Evolutionary conservation across 2,329 filamentous ascomycete genomes (phyloP).

Genomic region (Penicillium expansum): DNA sequence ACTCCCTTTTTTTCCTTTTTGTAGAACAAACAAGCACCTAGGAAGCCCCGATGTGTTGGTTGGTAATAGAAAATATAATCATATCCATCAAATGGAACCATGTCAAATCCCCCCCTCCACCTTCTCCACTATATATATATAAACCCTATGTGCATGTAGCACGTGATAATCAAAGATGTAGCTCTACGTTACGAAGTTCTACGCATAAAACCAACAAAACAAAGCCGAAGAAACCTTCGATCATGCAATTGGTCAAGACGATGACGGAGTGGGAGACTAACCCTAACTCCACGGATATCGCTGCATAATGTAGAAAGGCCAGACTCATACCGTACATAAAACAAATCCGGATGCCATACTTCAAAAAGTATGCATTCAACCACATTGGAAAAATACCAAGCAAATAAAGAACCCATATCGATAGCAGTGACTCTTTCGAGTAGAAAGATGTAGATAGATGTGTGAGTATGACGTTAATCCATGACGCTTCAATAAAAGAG

Average conservation of each 20-base stretch:
- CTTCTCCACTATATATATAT: too few species aligned
- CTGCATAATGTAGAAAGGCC: conserved; percentile 32
- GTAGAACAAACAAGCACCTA: not conserved
- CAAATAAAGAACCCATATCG: conserved; percentile 18
- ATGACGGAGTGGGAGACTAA: conserved; percentile 27
- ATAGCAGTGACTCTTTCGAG: conserved; percentile 11
- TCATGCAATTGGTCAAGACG: conserved; percentile 35
- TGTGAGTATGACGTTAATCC: conserved; percentile 25
- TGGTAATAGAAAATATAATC: not conserved
- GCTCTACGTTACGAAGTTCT: not conserved
- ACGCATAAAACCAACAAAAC: not conserved
- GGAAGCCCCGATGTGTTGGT: not conserved
- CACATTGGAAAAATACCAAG: conserved; percentile 17
- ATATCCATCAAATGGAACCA: not conserved
- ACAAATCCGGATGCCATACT: conserved; percentile 23
- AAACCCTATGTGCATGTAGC: too few species aligned
- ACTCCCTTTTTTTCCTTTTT: not conserved
- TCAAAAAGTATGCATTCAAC: conserved; percentile 21
- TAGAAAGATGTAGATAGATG: conserved; percentile 15
- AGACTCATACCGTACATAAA: conserved; percentile 29
- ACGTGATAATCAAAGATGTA: too few species aligned
- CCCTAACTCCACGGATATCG: conserved; percentile 35
- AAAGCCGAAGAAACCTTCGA: conserved; percentile 29
- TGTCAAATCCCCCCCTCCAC: too few species aligned
- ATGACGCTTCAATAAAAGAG: conserved; percentile 24